Evolutionary conservation across 768 basidiomycete species (phyloP).

Genomic region (Boletellus ananiceps): DNA sequence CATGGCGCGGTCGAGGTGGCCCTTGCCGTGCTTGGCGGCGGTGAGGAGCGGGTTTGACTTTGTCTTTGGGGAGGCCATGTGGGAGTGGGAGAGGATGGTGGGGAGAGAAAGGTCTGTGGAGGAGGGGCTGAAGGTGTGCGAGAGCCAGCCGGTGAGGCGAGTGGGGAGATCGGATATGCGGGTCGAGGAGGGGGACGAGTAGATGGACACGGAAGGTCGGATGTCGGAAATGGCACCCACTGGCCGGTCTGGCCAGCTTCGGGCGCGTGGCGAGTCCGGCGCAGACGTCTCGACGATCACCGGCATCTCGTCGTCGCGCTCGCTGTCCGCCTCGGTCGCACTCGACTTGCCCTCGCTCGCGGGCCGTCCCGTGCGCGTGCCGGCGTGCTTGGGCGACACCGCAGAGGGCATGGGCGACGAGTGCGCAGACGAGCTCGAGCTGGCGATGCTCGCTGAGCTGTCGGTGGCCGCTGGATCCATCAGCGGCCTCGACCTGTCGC

Average conservation of each 20-base stretch:
- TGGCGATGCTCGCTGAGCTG: slow-evolving; percentile 35
- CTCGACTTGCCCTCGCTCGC: slow-evolving; percentile 26
- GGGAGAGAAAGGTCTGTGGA: slow-evolving; percentile 70
- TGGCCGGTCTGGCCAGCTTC: slow-evolving; percentile 56
- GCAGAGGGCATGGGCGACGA: slow-evolving; percentile 29
- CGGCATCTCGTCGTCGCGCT: slow-evolving; percentile 48
- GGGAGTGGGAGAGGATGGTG: slow-evolving; percentile 48
- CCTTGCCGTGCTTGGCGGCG: slow-evolving; percentile 70
- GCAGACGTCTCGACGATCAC: slow-evolving; percentile 53
- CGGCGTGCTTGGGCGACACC: slow-evolving; percentile 21
- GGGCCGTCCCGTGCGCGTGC: slow-evolving; percentile 35
- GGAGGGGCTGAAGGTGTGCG: slow-evolving; percentile 70
- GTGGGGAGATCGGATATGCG: slow-evolving; percentile 68
- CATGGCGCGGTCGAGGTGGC: slow-evolving; percentile 78
- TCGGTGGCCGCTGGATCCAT: slow-evolving; percentile 34
- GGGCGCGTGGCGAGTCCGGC: slow-evolving; percentile 45
- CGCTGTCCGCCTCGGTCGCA: slow-evolving; percentile 28
- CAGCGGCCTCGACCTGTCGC: slow-evolving; percentile 59
- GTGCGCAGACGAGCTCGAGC: slow-evolving; percentile 38
- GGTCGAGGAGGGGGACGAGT: slow-evolving; percentile 41
- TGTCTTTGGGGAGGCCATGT: slow-evolving; percentile 39
- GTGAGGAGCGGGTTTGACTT: slow-evolving; percentile 53
- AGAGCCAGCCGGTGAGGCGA: slow-evolving; percentile 76
- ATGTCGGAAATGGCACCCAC: slow-evolving; percentile 41
- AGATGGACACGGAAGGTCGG: slow-evolving; percentile 43